Conservation (phyloP, 495 filamentous ascomycete genomes). For the Hypoxylon fuscum region DNA sequence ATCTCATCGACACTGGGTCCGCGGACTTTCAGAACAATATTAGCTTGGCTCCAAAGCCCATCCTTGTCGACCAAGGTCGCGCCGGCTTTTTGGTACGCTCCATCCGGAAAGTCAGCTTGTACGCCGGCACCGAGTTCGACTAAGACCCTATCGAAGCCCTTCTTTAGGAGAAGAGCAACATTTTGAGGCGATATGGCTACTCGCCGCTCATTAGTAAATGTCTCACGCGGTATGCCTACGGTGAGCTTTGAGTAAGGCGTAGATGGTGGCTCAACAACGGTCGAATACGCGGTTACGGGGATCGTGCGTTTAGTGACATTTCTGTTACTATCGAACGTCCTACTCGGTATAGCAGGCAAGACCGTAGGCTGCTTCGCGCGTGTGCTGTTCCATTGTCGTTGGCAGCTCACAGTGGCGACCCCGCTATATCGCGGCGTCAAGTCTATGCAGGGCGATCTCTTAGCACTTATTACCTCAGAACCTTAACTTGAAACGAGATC, state of each 20-base stretch:
- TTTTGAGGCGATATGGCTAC: slow-evolving; percentile 84
- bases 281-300: slow-evolving; percentile 41
- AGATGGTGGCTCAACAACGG: slow-evolving; percentile 55
- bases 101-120: slow-evolving; percentile 74
- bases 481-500: slow-evolving; percentile 16
- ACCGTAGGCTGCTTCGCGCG: slow-evolving; percentile 37
- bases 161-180: slow-evolving; percentile 77
- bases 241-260: slow-evolving; percentile 73
- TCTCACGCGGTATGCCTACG: slow-evolving; percentile 77
- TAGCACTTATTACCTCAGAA: slow-evolving; percentile 34
- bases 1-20: slow-evolving; percentile 72
- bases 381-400: slow-evolving; percentile 43
- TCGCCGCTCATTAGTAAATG: slow-evolving; percentile 74
- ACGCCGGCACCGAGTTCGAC: slow-evolving; percentile 80
- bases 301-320: slow-evolving; percentile 27
- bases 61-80: slow-evolving; percentile 72
- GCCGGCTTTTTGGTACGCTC: slow-evolving; percentile 75
- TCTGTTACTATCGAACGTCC: slow-evolving; percentile 17
- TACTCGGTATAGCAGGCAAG: slow-evolving; percentile 37
- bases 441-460: slow-evolving; percentile 36
- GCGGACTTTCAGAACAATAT: slow-evolving; percentile 83
- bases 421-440: slow-evolving; percentile 23
- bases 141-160: slow-evolving; percentile 76
- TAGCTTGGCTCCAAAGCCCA: slow-evolving; percentile 70
- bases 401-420: slow-evolving; percentile 13